phyloP scores from a whole-genome alignment of 78 protist species.

The Isochrysis galbana region DNA sequence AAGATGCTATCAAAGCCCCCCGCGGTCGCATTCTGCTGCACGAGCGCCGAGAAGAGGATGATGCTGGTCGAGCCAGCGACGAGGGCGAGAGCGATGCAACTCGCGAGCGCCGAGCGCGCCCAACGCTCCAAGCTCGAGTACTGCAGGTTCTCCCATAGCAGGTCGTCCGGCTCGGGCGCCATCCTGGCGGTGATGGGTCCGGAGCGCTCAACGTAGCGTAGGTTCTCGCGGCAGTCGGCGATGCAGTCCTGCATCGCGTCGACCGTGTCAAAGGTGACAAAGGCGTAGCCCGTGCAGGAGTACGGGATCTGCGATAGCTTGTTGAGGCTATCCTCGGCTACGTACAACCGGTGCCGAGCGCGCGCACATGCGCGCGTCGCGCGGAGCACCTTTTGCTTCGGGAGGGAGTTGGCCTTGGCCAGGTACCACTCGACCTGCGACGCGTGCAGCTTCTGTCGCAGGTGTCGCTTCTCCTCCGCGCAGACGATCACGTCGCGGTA shows the following conservation, averaged over 20 bases:
- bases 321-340: neutral
- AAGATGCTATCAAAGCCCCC: neutral
- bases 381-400: neutral
- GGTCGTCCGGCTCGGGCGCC: constrained; percentile 18
- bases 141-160: constrained; percentile 8
- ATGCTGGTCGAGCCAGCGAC: too few relatives aligned
- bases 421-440: neutral
- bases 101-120: neutral
- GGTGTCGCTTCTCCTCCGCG: neutral
- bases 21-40: neutral
- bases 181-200: neutral
- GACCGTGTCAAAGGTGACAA: constrained; percentile 11
- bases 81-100: too few relatives aligned
- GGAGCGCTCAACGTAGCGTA: neutral
- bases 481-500: neutral
- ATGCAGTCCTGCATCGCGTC: neutral
- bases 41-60: neutral
- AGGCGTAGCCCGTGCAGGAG: neutral
- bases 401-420: neutral
- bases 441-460: neutral
- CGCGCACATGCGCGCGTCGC: neutral
- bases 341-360: neutral
- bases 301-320: neutral
- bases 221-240: neutral
- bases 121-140: neutral